phyloP scores from a whole-genome alignment of 495 filamentous ascomycete genomes.

The Trichoderma parareesei region DNA sequence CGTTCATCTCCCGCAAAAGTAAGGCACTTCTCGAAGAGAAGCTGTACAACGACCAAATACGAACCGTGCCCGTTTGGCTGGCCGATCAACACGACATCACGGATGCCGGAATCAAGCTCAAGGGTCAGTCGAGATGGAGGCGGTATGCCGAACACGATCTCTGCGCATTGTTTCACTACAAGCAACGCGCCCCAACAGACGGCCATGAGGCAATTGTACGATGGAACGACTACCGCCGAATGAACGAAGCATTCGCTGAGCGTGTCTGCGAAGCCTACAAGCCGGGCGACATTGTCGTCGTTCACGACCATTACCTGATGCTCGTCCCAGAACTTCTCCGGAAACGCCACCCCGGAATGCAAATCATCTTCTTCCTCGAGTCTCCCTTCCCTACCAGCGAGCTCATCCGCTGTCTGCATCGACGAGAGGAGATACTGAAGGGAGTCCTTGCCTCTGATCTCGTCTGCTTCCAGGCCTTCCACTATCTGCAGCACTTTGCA shows the following conservation, averaged over 20 bases:
- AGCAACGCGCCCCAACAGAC: constrained; percentile 78
- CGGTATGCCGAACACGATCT: constrained; percentile 82
- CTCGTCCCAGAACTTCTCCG: constrained; percentile 77
- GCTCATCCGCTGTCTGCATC: constrained; percentile 75
- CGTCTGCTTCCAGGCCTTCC: constrained; percentile 58
- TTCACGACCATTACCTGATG: constrained; percentile 88
- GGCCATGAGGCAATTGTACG: constrained; percentile 67
- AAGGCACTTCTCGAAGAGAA: constrained; percentile 58
- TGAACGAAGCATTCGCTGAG: constrained; percentile 83
- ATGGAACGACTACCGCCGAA: constrained; percentile 80
- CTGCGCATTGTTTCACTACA: constrained; percentile 91
- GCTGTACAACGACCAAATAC: constrained; percentile 54
- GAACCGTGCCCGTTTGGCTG: constrained; percentile 78
- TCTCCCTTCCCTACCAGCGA: constrained; percentile 91
- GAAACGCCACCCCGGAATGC: constrained; percentile 71
- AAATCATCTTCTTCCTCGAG: constrained; percentile 86
- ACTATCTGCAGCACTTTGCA: constrained; percentile 80
- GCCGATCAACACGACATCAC: constrained; percentile 56
- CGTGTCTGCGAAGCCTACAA: constrained; percentile 75
- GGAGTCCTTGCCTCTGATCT: constrained; percentile 66
- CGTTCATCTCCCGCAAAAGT: constrained; percentile 56
- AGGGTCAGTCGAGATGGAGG: constrained; percentile 74
- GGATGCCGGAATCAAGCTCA: constrained; percentile 56
- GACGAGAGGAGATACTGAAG: constrained; percentile 77
- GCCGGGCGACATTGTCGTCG: constrained; percentile 79